phyloP scores from a whole-genome alignment of 352 stramenopile species.

The Globisporangium emineosum region DNA sequence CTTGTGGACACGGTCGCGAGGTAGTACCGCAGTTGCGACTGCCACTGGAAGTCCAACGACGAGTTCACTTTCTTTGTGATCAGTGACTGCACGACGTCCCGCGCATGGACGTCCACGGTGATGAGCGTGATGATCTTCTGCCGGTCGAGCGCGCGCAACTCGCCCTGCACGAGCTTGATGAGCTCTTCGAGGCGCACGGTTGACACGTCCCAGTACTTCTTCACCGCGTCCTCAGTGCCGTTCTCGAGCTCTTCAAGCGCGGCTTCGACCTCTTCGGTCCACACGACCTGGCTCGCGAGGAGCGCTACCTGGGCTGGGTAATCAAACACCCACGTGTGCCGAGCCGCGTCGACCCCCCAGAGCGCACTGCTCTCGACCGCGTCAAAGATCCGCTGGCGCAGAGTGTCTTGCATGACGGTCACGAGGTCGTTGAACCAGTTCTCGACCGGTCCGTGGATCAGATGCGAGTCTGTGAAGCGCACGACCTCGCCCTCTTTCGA shows the following conservation, averaged over 20 bases:
- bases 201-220: slow-evolving; percentile 92
- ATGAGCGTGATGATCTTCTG: slow-evolving; percentile 97
- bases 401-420: slow-evolving; percentile 90
- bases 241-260: slow-evolving; percentile 94
- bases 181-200: slow-evolving; percentile 90
- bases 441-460: slow-evolving; percentile 88
- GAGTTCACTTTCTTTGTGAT: slow-evolving; percentile 92
- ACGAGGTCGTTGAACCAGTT: slow-evolving; percentile 95
- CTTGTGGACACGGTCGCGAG: slow-evolving; percentile 46
- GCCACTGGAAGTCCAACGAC: slow-evolving; percentile 92
- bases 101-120: slow-evolving; percentile 95
- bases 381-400: slow-evolving; percentile 83
- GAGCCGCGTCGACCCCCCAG: slow-evolving; percentile 84
- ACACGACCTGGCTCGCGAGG: slow-evolving; percentile 92
- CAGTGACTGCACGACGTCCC: slow-evolving; percentile 93
- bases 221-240: slow-evolving; percentile 93
- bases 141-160: slow-evolving; percentile 56
- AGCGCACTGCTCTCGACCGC: slow-evolving; percentile 92
- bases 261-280: slow-evolving; percentile 90
- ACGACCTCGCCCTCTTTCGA: slow-evolving; percentile 96
- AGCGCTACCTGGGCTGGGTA: slow-evolving; percentile 76
- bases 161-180: slow-evolving; percentile 92
- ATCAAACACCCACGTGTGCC: slow-evolving; percentile 91
- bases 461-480: slow-evolving; percentile 66
- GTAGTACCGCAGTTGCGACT: slow-evolving; percentile 95